A percentile compares a stretch with the other conserved stretches of the same genome.
Conservation (phyloP, 2,329 filamentous ascomycete species). For the Trichoderma citrinoviride region DNA sequence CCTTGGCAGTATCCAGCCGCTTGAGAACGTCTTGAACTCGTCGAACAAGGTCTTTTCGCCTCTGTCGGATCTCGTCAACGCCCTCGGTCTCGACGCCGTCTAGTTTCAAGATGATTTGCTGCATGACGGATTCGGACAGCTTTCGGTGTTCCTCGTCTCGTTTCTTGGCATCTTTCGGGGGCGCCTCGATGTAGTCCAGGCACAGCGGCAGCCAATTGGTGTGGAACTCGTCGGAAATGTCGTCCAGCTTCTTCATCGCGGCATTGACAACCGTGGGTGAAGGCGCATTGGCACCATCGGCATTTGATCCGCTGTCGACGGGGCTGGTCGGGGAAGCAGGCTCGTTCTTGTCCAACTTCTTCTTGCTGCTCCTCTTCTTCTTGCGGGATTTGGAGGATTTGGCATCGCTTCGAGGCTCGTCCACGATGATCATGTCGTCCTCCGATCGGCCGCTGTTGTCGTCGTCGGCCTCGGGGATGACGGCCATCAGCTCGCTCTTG, state of each 20-base stretch:
- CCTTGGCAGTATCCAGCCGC: conserved; percentile 55
- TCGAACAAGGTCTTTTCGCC: conserved; percentile 70
- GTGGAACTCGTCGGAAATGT: conserved; percentile 63
- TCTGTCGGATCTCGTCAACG: conserved; percentile 60
- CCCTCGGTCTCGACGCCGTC: conserved; percentile 74
- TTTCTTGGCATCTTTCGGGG: conserved; percentile 66
- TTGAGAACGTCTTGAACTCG: conserved; percentile 66
- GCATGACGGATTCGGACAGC: conserved; percentile 72
- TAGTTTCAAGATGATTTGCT: conserved; percentile 72
- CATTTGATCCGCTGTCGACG: conserved; percentile 43
- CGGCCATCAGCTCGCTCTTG: conserved; percentile 56
- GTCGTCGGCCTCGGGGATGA: conserved; percentile 41
- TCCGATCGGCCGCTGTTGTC: conserved; percentile 38
- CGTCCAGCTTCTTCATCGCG: conserved; percentile 58
- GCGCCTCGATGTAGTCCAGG: conserved; percentile 56
- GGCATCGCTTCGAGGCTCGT: conserved; percentile 42
- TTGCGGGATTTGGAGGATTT: conserved; percentile 40
- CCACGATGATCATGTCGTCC: conserved; percentile 45
- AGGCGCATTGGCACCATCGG: conserved; percentile 31
- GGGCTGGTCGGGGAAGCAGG: conserved; percentile 45
- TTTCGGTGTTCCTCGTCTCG: conserved; percentile 71
- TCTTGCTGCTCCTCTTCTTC: conserved; percentile 39
- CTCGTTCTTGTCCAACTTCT: conserved; percentile 42
- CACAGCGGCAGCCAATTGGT: conserved; percentile 64
- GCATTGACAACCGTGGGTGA: conserved; percentile 36